Evolutionary conservation across 495 filamentous ascomycete species (phyloP).

Genomic region (Terfezia claveryi): DNA sequence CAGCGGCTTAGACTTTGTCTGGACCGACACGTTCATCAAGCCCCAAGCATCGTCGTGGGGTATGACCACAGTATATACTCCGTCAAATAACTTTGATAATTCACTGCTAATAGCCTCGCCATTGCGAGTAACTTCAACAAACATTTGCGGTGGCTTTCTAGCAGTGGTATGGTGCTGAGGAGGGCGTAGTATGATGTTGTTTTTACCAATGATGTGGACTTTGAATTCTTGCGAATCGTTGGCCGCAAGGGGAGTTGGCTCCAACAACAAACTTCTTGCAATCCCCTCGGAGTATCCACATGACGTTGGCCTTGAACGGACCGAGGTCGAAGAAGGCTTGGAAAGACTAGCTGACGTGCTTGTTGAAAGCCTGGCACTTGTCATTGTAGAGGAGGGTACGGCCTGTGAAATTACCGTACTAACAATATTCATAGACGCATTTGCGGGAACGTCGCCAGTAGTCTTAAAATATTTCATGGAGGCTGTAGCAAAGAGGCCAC

Average conservation of each 20-base stretch:
- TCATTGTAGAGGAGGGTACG: neutral
- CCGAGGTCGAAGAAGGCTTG: neutral
- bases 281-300: neutral
- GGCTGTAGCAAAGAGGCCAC: neutral
- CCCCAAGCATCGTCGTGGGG: conserved; percentile 36
- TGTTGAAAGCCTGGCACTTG: neutral
- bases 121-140: conserved; percentile 29
- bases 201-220: conserved; percentile 39
- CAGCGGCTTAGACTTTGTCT: conserved; percentile 29
- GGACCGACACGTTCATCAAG: conserved; percentile 33
- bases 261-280: neutral
- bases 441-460: neutral
- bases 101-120: conserved; percentile 26
- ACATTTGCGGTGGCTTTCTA: conserved; percentile 30
- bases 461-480: neutral
- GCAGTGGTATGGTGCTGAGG: conserved; percentile 27
- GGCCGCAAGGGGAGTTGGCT: conserved; percentile 4
- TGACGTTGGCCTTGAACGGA: neutral
- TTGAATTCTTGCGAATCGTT: conserved; percentile 31
- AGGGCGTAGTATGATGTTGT: conserved; percentile 37
- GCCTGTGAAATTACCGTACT: neutral
- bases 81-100: conserved; percentile 33
- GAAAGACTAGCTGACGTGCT: neutral
- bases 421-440: neutral
- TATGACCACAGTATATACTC: conserved; percentile 34